Conservation (phyloP, 495 filamentous ascomycete genomes). For the Jackrogersella minutella region DNA sequence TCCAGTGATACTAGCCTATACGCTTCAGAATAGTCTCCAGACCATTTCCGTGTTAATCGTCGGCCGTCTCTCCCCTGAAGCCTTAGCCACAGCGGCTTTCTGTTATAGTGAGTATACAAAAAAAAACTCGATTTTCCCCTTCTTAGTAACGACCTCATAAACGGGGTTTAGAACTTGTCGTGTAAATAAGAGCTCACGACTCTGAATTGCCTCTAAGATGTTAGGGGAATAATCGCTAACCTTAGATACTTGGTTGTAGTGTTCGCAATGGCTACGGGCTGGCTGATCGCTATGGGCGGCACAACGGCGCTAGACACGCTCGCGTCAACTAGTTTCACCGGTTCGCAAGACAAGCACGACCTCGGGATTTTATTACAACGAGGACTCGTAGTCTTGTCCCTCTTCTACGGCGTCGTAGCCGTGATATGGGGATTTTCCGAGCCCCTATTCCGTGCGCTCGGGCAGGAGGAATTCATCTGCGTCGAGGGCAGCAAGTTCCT, state of each 20-base stretch:
- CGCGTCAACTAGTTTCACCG: conserved; percentile 86
- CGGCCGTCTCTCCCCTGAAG: conserved; percentile 80
- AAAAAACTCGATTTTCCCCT: too few relatives aligned
- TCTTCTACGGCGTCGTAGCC: conserved; percentile 80
- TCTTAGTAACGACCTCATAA: background rate
- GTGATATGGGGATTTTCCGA: conserved; percentile 82
- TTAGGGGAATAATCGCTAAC: conserved; percentile 4
- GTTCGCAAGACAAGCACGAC: conserved; percentile 81
- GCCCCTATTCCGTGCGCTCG: conserved; percentile 75
- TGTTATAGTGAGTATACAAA: conserved; percentile 67
- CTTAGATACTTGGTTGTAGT: conserved; percentile 50
- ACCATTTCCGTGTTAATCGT: conserved; percentile 83
- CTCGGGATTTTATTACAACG: conserved; percentile 84
- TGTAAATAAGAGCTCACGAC: background rate
- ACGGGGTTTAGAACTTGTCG: background rate
- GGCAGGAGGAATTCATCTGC: conserved; percentile 82
- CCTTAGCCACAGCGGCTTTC: conserved; percentile 85
- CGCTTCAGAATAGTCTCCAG: conserved; percentile 88
- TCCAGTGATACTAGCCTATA: conserved; percentile 89
- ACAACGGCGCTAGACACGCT: conserved; percentile 91
- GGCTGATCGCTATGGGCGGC: conserved; percentile 91
- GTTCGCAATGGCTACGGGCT: conserved; percentile 92
- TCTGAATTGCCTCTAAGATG: background rate
- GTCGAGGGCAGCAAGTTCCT: conserved; percentile 78
- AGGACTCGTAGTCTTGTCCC: conserved; percentile 74